These are phyloP conservation scores for Phialemonium atrogriseum DNA, from an alignment of 2,329 filamentous ascomycete genomes.

Conservation along the genomic window DNA sequence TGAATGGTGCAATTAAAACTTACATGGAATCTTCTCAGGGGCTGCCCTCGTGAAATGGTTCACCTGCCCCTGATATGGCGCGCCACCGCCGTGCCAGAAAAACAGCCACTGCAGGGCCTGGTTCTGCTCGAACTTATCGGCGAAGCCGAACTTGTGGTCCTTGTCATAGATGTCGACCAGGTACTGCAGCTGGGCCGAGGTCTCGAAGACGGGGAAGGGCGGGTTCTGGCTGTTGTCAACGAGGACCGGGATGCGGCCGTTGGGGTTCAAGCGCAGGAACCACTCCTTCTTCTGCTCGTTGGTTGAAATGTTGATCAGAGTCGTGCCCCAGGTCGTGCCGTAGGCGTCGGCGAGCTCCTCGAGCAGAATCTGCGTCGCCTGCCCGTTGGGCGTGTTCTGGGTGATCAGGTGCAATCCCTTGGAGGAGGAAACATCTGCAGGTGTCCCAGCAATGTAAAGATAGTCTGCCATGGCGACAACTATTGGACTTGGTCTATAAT, in stretches of 20 bases:
- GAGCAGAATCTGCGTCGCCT: slow-evolving; percentile 7
- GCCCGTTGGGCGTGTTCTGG: slow-evolving; percentile 15
- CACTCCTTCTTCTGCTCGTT: slow-evolving; percentile 3
- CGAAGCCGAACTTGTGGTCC: slow-evolving; percentile 1
- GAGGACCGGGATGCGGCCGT: slow-evolving; percentile 1
- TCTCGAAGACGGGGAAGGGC: neutral
- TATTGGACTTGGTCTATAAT: no score
- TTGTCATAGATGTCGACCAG: neutral
- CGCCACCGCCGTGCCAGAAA: slow-evolving; percentile 1
- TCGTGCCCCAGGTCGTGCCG: neutral
- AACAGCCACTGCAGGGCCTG: slow-evolving; percentile 1
- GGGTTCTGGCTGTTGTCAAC: neutral
- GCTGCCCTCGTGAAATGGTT: neutral
- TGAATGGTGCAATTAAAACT: neutral
- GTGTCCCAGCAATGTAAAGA: slow-evolving; percentile 15
- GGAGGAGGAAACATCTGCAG: slow-evolving; percentile 12
- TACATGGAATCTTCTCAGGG: neutral
- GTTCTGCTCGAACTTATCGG: neutral
- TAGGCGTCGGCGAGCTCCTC: neutral
- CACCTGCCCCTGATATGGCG: neutral
- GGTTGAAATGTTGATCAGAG: neutral
- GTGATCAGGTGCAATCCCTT: slow-evolving; percentile 16
- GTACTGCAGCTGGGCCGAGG: neutral
- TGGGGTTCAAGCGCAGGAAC: slow-evolving; percentile 1
- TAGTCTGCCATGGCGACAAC: slow-evolving; percentile 9